Percentiles rank a stretch among this genome's conserved stretches.
Conservation (phyloP, 345 rosid genomes). For the Crucihimalaya himalaica region DNA sequence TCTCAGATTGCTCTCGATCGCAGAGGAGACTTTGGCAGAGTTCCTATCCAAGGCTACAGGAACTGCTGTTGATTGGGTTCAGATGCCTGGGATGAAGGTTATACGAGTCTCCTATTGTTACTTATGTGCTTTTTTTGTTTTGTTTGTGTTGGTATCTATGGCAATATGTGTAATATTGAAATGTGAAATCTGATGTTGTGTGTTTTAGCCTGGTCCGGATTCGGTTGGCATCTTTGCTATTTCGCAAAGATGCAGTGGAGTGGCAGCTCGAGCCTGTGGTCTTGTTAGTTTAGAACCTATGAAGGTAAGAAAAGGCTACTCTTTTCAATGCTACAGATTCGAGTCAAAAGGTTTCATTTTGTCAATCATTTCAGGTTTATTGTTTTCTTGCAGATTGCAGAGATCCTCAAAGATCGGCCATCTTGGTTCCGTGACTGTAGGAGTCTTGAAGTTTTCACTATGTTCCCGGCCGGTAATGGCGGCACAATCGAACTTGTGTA, state of each 20-base stretch:
- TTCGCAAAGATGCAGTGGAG: conserved; percentile 98
- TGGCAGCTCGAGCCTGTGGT: conserved; percentile 99
- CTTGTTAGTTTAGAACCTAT: conserved; percentile 96
- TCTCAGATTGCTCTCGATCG: conserved; percentile 93
- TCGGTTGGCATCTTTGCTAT: conserved; percentile 99
- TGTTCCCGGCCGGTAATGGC: conserved; percentile 95
- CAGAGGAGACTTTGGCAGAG: conserved; percentile 99
- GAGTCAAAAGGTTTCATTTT: neutral
- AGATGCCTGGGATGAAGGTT: conserved; percentile 99
- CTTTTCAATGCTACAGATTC: neutral
- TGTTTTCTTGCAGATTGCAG: conserved; percentile 66
- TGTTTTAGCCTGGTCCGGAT: conserved; percentile 99
- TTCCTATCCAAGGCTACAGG: conserved; percentile 99
- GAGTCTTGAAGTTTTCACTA: conserved; percentile 93
- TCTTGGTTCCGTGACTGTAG: conserved; percentile 99
- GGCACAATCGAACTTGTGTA: conserved; percentile 95
- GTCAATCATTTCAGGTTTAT: neutral
- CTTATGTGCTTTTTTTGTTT: neutral
- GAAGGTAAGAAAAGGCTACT: conserved; percentile 50
- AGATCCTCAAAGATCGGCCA: conserved; percentile 97
- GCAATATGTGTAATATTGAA: neutral
- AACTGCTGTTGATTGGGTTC: conserved; percentile 99
- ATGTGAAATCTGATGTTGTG: conserved; percentile 16
- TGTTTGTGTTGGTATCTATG: neutral
- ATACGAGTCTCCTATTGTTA: neutral